Percentiles rank a stretch among this genome's conserved stretches.
Conservation (phyloP, 768 basidiomycete species). For the Boletus edulis region DNA sequence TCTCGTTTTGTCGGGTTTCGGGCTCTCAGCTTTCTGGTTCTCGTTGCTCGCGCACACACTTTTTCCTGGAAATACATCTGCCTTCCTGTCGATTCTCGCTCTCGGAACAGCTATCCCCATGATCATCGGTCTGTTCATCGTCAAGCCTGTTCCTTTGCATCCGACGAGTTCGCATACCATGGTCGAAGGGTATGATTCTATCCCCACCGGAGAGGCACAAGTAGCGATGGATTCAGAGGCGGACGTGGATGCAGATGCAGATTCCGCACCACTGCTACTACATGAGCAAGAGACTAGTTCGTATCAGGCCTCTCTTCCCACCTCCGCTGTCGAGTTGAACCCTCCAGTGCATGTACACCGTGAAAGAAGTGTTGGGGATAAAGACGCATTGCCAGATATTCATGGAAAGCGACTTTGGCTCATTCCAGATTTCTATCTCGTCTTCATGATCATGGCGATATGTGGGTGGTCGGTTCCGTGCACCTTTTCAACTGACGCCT, state of each 20-base stretch:
- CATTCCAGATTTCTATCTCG: conserved; percentile 61
- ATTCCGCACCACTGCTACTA: conserved; percentile 22
- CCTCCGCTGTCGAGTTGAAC: conserved; percentile 24
- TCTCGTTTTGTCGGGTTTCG: conserved; percentile 82
- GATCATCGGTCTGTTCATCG: conserved; percentile 68
- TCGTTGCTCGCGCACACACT: conserved; percentile 68
- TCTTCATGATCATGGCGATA: conserved; percentile 53
- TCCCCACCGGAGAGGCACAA: conserved; percentile 18
- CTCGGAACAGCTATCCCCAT: conserved; percentile 79
- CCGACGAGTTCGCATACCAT: conserved; percentile 22
- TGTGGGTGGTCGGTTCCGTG: conserved; percentile 38
- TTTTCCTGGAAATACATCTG: conserved; percentile 76
- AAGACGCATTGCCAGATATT: conserved; percentile 45
- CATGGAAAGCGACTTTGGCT: conserved; percentile 50
- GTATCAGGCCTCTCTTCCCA: conserved; percentile 19
- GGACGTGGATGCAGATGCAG: conserved; percentile 16
- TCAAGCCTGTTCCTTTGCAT: conserved; percentile 66
- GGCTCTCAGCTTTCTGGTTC: conserved; percentile 90
- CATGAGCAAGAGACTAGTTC: conserved; percentile 15
- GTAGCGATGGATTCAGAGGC: conserved; percentile 9
- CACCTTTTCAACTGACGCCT: not conserved
- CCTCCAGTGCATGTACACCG: conserved; percentile 3
- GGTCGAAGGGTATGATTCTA: conserved; percentile 18
- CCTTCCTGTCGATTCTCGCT: conserved; percentile 72
- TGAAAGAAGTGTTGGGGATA: conserved; percentile 5